These are phyloP conservation scores for Saccharomyces pastorianus DNA, from an alignment of 1,139 yeast species.

Conservation along the genomic window DNA sequence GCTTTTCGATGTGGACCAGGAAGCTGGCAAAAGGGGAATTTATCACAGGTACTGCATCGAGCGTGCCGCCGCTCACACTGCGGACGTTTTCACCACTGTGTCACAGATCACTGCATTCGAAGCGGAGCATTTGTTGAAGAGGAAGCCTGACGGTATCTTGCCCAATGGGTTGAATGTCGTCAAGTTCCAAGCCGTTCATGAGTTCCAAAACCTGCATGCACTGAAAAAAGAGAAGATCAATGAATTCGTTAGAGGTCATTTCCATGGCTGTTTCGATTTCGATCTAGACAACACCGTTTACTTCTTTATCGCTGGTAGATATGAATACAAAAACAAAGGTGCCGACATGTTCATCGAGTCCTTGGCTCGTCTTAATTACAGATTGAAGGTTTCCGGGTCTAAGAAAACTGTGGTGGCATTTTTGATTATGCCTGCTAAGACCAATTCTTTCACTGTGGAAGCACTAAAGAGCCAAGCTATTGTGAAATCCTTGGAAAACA, in stretches of 20 bases:
- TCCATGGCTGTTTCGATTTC: conserved; percentile 91
- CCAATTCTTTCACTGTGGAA: conserved; percentile 90
- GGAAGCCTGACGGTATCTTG: conserved; percentile 95
- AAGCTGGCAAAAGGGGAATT: conserved; percentile 95
- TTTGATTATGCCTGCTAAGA: conserved; percentile 95
- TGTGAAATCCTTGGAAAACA: conserved; percentile 79
- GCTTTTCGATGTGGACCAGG: conserved; percentile 90
- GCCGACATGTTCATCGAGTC: conserved; percentile 95
- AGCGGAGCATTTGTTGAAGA: conserved; percentile 81
- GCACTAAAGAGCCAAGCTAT: conserved; percentile 96
- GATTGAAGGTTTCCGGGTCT: conserved; percentile 71
- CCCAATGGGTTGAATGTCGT: conserved; percentile 96
- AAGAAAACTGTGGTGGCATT: conserved; percentile 95
- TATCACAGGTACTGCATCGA: conserved; percentile 96
- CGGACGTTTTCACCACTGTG: conserved; percentile 96
- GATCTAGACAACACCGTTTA: conserved; percentile 87
- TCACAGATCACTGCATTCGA: conserved; percentile 95
- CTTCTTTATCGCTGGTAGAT: conserved; percentile 92
- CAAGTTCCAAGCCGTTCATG: conserved; percentile 95
- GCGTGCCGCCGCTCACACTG: conserved; percentile 91
- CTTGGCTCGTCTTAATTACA: conserved; percentile 83
- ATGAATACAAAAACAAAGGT: conserved; percentile 92
- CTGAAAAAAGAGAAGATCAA: conserved; percentile 81
- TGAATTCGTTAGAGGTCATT: conserved; percentile 91
- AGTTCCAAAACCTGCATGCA: conserved; percentile 94